Evolutionary conservation across 805 yeast species (phyloP).

Genomic region (Sporopachydermia lactativora): DNA sequence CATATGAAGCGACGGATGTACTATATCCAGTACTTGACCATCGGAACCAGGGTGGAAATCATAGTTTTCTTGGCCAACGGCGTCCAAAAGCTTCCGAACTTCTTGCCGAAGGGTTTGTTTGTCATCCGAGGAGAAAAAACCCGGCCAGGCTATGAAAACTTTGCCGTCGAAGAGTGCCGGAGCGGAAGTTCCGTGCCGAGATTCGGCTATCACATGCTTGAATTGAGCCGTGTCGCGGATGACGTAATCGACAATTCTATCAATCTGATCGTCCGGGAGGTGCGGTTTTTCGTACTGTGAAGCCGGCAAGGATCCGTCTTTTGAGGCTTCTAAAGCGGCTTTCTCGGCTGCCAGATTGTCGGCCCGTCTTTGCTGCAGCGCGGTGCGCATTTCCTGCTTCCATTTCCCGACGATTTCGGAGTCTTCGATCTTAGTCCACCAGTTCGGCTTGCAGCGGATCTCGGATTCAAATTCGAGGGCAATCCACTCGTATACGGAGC

Average conservation of each 20-base stretch:
- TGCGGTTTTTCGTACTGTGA: slow-evolving; percentile 1
- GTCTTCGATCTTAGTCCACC: slow-evolving; percentile 17
- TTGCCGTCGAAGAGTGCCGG: slow-evolving; percentile 13
- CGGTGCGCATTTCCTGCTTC: slow-evolving; percentile 14
- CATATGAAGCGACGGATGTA: slow-evolving; percentile 28
- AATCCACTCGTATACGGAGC: slow-evolving; percentile 9
- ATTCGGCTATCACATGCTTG: slow-evolving; percentile 10
- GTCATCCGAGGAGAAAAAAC: slow-evolving; percentile 8
- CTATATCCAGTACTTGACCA: slow-evolving; percentile 24
- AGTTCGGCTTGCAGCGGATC: slow-evolving; percentile 18
- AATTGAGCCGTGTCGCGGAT: slow-evolving; percentile 21
- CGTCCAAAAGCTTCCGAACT: slow-evolving; percentile 6
- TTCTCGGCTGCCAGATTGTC: not conserved
- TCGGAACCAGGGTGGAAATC: slow-evolving; percentile 27
- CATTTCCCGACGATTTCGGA: slow-evolving; percentile 16
- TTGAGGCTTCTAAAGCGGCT: not conserved
- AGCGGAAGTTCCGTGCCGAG: slow-evolving; percentile 9
- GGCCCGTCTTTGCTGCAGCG: slow-evolving; percentile 1
- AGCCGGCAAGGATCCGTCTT: not conserved
- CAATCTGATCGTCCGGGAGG: slow-evolving; percentile 6
- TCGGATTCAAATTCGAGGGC: slow-evolving; percentile 11
- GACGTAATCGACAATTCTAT: slow-evolving; percentile 16
- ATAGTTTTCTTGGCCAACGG: slow-evolving; percentile 9
- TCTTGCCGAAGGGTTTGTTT: slow-evolving; percentile 9
- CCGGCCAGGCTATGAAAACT: slow-evolving; percentile 13